These are phyloP conservation scores for Amanita polypyramis DNA, from an alignment of 768 basidiomycete species.

Conservation along the genomic window DNA sequence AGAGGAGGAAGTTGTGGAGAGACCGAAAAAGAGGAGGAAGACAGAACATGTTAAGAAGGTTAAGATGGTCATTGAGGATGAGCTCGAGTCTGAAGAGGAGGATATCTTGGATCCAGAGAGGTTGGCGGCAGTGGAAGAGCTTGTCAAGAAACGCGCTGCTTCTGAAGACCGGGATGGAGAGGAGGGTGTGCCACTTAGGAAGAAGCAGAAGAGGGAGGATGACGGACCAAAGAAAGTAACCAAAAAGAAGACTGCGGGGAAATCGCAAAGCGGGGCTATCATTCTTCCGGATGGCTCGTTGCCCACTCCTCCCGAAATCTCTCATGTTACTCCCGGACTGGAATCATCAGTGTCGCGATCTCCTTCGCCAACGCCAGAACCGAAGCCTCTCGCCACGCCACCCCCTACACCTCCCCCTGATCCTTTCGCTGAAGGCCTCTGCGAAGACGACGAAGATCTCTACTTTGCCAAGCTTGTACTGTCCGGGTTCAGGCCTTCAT, in stretches of 20 bases:
- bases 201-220: slow-evolving; percentile 29
- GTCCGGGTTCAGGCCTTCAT: slow-evolving; percentile 24
- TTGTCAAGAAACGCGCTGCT: slow-evolving; percentile 31
- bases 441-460: slow-evolving; percentile 83
- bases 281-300: slow-evolving; percentile 38
- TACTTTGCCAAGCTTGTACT: slow-evolving; percentile 66
- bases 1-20: slow-evolving; percentile 27
- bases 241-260: slow-evolving; percentile 18
- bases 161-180: slow-evolving; percentile 30
- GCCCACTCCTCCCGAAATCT: slow-evolving; percentile 38
- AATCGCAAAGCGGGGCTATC: slow-evolving; percentile 33
- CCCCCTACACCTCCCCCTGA: slow-evolving; percentile 43
- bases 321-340: slow-evolving; percentile 36
- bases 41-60: slow-evolving; percentile 30
- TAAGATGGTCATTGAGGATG: slow-evolving; percentile 27
- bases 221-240: slow-evolving; percentile 28
- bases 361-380: slow-evolving; percentile 29
- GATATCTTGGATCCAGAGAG: slow-evolving; percentile 21
- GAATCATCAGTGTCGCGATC: slow-evolving; percentile 43
- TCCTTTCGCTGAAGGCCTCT: slow-evolving; percentile 44
- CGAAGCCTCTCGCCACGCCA: slow-evolving; percentile 24
- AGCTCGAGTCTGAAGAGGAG: slow-evolving; percentile 54
- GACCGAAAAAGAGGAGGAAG: slow-evolving; percentile 51
- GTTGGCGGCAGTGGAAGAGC: slow-evolving; percentile 19
- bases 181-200: slow-evolving; percentile 31